Base-by-base conservation (phyloP, 2,329 filamentous ascomycete species). In the Cladosporium sp. region DNA sequence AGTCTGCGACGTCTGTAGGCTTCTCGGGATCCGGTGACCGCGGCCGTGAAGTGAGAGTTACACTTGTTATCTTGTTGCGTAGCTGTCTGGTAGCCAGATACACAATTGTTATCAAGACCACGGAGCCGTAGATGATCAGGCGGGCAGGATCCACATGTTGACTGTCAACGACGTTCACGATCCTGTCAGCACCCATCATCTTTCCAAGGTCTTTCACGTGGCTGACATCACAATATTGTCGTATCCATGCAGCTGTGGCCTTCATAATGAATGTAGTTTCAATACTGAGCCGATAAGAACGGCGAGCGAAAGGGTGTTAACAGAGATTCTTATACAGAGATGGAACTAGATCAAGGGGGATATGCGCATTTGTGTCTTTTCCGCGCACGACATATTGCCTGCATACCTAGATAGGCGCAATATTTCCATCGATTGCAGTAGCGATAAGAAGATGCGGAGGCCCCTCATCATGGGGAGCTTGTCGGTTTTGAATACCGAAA, bases 11-110 rank as follows among this genome's bases (percentile, higher is more conserved):
- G 35, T 58, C 49, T 13, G 61, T 61, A 4, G 69, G 68, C 55
- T 77, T 78, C 59, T 80, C 75, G 7, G 72, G 66, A 59, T 76
- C 72, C 2, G 75, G 72, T 1, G 72, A 60, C 11, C 54, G 55
- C 31, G 57, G 40, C 16, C 56, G 53, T 9, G 19, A 46, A 1
- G 32, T 44, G 18, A 43, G 31, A 7, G 40, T 43, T 2, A 18
- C 40, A 3, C 37, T 43, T 3, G 48, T 9, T 3, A 9, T n/a
- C 16, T 43, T 43, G 22, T 41, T 49, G 22, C 32, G 32, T 14
- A 50, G 35, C 8, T 35, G 48, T 13, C 40, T 35, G n/a, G 28
- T 32, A 13, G 34, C 9, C 13, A 50, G 38, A 18, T 37, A 50
- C 7, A 43, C 13, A n/a, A 19, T 28, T 31, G 40, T 31, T 13